Evolutionary conservation across 1,284 basidiomycete genomes (phyloP), one percentile per base, ranked within the genome.

Genomic region (Pyrrhoderma lamaoense): DNA sequence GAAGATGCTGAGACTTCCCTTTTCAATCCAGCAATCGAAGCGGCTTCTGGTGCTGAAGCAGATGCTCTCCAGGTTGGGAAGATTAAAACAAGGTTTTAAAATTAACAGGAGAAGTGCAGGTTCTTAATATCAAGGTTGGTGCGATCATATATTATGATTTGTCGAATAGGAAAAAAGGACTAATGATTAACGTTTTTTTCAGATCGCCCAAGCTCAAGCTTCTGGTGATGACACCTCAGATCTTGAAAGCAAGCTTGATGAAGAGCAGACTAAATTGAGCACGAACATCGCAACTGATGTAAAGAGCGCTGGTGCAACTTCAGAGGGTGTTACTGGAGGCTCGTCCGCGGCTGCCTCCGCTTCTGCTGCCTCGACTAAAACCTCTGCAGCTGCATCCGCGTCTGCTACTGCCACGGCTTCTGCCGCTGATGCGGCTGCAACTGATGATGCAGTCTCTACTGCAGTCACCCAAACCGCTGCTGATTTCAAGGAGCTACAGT

Each of bases 81-180:
- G 45, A 52, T 52, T n/a, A 52, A 52, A 76, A 77, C 67, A 76
- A 77, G 65, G 74, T 75, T 27, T 60, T 76, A 31, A 76, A 76
- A 63, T 62, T 76, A 49, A 72, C 70, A 21, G 73, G 67, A 27
- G 64, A 67, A 55, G 61, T 67, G 19, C 69, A 70, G 57, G 68
- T 61, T 38, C 57, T 70, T 11, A 65, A 70, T 51, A 73, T 73
- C 62, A 62, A 72, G 60, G 64, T 66, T 38, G 16, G 21, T 25
- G 40, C 34, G 21, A 7, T 51, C 16, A 22, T 34, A 42, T 11
- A 38, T 5, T 25, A 8, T 27, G 40, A 36, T 42, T 16, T 45
- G 68, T 34, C 8, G 36, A 8, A 27, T n/a, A n/a, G n/a, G n/a
- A n/a, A n/a, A n/a, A n/a, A 2, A 22, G 9, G 14, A 21, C 18